Conservation (phyloP, 352 stramenopile species). For the Pythium phragmitis region DNA sequence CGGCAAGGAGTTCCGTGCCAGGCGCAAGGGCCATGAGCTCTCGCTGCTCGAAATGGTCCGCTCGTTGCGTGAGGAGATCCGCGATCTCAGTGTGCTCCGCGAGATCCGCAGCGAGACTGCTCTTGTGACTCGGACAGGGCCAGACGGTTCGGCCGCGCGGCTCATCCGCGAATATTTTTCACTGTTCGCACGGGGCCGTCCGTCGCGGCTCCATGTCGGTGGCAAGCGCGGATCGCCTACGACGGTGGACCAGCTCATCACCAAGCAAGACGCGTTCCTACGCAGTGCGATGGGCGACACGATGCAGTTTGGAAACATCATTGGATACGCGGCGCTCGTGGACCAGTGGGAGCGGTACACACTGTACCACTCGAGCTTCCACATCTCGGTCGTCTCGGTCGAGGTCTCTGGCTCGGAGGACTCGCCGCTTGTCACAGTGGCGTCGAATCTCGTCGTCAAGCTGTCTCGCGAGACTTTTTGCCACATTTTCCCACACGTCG, state of each 20-base stretch:
- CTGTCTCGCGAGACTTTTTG: conserved; percentile 34
- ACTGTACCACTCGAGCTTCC: conserved; percentile 20
- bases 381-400: conserved; percentile 24
- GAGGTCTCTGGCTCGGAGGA: conserved; percentile 20
- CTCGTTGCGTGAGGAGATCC: conserved; percentile 28
- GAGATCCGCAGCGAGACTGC: conserved; percentile 21
- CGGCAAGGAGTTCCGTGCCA: conserved; percentile 54
- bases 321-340: conserved; percentile 12
- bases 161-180: conserved; percentile 31
- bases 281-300: conserved; percentile 3
- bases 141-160: conserved; percentile 29
- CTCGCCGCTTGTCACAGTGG: conserved; percentile 22
- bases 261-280: conserved; percentile 19
- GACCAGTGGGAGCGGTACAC: conserved; percentile 31
- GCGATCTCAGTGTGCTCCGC: conserved; percentile 25
- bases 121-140: conserved; percentile 9
- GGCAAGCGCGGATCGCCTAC: conserved; percentile 7
- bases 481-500: conserved; percentile 40
- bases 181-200: conserved; percentile 23
- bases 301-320: conserved; percentile 16
- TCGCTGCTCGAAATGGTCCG: conserved; percentile 31
- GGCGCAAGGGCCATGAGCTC: conserved; percentile 47
- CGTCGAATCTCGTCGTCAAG: conserved; percentile 26
- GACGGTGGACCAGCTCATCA: neutral
- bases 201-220: conserved; percentile 7